Percentiles rank a stretch among this genome's conserved stretches.
Conservation (phyloP, 2,329 filamentous ascomycete genomes). For the Zopfia rhizophila region DNA sequence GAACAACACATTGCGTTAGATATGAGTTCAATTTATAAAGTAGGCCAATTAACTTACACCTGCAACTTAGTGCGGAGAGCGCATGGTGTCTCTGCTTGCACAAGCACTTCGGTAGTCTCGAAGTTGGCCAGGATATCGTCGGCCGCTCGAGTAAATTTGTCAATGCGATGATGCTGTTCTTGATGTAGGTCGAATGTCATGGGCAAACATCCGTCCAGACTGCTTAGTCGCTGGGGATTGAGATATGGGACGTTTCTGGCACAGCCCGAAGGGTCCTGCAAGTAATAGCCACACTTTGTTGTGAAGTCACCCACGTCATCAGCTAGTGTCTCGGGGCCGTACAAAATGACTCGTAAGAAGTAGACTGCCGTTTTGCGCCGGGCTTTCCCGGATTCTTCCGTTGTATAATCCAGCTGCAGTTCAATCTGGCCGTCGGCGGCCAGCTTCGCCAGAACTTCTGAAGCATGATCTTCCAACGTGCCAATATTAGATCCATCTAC, state of each 20-base stretch:
- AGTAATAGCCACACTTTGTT: slow-evolving; percentile 8
- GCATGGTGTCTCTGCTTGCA: neutral
- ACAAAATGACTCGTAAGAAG: too few species aligned
- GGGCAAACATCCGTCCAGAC: neutral
- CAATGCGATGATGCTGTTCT: neutral
- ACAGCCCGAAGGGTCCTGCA: slow-evolving; percentile 24
- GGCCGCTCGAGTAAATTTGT: slow-evolving; percentile 2
- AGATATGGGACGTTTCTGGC: slow-evolving; percentile 24
- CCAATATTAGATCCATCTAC: too few species aligned
- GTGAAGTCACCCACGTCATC: slow-evolving; percentile 13
- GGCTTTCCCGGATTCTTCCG: too few species aligned
- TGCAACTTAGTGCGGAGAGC: slow-evolving; percentile 8
- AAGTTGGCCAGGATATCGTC: slow-evolving; percentile 13
- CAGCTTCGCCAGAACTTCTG: neutral
- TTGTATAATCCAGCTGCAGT: too few species aligned
- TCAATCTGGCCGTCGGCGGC: neutral
- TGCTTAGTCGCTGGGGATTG: slow-evolving; percentile 22
- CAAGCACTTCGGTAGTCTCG: slow-evolving; percentile 10
- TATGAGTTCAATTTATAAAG: too few species aligned
- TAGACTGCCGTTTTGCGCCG: too few species aligned
- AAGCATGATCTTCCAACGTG: neutral
- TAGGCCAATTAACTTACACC: slow-evolving; percentile 12
- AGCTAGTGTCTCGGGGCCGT: slow-evolving; percentile 4
- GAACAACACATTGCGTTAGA: too few species aligned
- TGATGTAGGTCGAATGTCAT: slow-evolving; percentile 24